Base-by-base conservation (phyloP, 495 filamentous ascomycete genomes). In the Bacidia gigantensis region DNA sequence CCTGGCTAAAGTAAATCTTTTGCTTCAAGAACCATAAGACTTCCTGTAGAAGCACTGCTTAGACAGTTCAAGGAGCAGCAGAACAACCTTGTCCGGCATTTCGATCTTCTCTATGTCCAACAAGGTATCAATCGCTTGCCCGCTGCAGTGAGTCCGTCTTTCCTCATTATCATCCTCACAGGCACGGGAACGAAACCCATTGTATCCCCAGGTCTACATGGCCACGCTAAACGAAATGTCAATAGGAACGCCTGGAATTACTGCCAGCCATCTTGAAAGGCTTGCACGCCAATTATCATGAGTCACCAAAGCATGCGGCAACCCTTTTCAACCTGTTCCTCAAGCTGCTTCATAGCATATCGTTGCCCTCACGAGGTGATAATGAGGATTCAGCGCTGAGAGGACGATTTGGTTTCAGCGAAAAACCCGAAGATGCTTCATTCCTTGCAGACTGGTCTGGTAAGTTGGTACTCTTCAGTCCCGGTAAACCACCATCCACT, bases 21-120 rank as follows among this genome's bases (percentile, higher is more conserved):
- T 41, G 44, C 11, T 11, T 23, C 41, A 35, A 63, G 63, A 55
- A 74, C 81, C 14, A 84, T 95, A 52, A 75, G 85, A 54, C 74
- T 98, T 10, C 92, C 92, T 11, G 89, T 98, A 23, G 74, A 78
- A 9, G 79, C 81, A 17, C 73, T 98, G 22, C 65, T 96, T 52
- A 84, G 84, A 57, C 92, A 96, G 62, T 96, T 90, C 73, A 96
- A 95, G 61, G 82, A 83, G 21, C 78, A 80, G 48, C 75, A 71
- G 40, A 70, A 74, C 41, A 72, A 83, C 1, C 74, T 95, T 5
- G 76, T 98, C 47, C 79, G 84, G 53, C 85, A 95, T 61, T 87
- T 95, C 64, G 92, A 96, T 69, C 64, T 97, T 49, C 70, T 83
- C 26, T 95, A 93, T 65, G 81, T 95, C 26, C 87, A 93, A 59